Base-by-base conservation (phyloP, 1,139 yeast genomes). In the Geotrichum klebahnii region DNA sequence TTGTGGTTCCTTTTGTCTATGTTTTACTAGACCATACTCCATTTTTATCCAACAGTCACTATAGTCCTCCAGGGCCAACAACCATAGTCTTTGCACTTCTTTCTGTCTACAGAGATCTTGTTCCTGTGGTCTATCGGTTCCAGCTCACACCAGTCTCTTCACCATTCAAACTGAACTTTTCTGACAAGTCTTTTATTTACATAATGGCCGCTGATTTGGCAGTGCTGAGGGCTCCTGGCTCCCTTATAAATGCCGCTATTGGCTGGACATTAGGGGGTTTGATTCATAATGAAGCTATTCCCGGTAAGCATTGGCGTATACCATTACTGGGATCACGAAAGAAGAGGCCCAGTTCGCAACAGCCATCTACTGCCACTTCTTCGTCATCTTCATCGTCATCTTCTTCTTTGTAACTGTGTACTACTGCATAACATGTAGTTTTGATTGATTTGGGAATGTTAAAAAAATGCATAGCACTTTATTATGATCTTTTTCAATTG, bases 251-350 rank as follows among this genome's bases (percentile, higher is more conserved):
- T 5, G 74, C 82, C 9, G 43, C 74, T 1, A 63, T 78, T 9
- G 94, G 94, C 0, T 72, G 83, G 62, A 53, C 76, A 2, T 62
- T 83, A n/a, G 89, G 90, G 3, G 75, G 73, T 46, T 64, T 82
- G 40, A 70, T 81, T 52, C 67, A 71, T 14, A 70, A 74, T 53
- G 83, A 80, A 32, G 65, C 84, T 8, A 64, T 84, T 16, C 87
- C 88, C 3, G 85, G 86, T 1, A 72, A 78, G 51, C 71, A 71
- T 48, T 66, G 75, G 63, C 78, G 84, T 70, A 58, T 79, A n/a
- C 69, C 80, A 22, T 74, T 79, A 19, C 5, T 38, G 23, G 24
- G 24, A 2, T n/a, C n/a, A n/a, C n/a, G n/a, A n/a, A n/a, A n/a
- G n/a, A 12, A 33, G 17, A 33, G 17, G 5, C 36, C 10, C 20